Conservation (phyloP, 2,329 filamentous ascomycete species). For the Pseudogymnoascus sp. region DNA sequence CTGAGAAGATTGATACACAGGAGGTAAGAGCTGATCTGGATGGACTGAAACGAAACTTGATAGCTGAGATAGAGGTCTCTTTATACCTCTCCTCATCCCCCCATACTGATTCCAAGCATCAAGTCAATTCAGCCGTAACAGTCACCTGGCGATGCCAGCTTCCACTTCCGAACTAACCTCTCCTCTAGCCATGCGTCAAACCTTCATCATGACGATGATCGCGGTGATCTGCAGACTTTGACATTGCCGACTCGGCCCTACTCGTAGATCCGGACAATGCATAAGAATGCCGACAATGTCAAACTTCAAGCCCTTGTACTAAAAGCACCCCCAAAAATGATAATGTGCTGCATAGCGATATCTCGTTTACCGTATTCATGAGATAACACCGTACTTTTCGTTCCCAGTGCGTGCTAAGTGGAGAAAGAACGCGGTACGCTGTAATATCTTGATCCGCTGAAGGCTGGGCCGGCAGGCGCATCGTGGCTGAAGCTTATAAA, state of each 20-base stretch:
- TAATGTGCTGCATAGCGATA: background rate
- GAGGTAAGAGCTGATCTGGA: background rate
- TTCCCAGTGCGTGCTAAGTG: background rate
- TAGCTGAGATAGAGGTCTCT: background rate
- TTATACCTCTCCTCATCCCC: background rate
- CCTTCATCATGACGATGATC: background rate
- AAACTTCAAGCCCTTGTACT: background rate
- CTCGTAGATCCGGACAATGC: background rate
- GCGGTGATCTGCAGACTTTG: background rate
- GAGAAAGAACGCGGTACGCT: background rate
- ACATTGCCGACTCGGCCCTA: conserved; percentile 4
- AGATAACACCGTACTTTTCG: background rate
- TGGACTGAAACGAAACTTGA: background rate
- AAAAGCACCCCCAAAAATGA: background rate
- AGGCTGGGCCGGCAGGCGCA: background rate
- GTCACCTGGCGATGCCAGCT: background rate
- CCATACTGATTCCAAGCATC: background rate
- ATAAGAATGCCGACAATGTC: background rate
- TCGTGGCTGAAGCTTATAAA: background rate
- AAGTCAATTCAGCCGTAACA: background rate
- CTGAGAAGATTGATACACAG: background rate
- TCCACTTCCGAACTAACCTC: background rate
- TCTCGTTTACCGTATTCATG: background rate
- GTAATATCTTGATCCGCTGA: background rate
- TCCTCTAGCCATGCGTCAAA: background rate